Percentiles rank a stretch among this genome's conserved stretches.
phyloP scores from a whole-genome alignment of 805 yeast genomes.

The Teunomyces barrocoloradensis region DNA sequence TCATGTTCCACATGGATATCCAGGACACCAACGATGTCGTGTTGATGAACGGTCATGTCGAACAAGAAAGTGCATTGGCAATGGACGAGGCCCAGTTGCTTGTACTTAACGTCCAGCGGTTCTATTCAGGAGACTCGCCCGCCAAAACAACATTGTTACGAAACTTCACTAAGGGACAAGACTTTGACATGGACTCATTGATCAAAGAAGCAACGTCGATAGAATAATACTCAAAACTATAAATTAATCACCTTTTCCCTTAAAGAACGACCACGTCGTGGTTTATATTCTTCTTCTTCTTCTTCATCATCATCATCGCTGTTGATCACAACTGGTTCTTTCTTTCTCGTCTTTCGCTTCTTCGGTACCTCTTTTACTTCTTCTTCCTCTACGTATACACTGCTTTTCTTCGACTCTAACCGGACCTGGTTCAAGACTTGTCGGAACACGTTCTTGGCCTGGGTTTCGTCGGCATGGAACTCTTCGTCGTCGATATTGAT shows the following conservation, averaged over 20 bases:
- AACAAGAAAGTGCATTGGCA: constrained; percentile 63
- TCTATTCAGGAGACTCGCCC: constrained; percentile 66
- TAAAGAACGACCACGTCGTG: background rate
- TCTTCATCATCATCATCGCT: constrained; percentile 1
- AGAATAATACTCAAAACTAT: constrained; percentile 36
- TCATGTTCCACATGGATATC: constrained; percentile 83
- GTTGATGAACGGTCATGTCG: constrained; percentile 84
- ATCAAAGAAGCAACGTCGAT: constrained; percentile 72
- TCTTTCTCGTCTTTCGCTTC: constrained; percentile 3
- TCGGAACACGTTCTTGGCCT: constrained; percentile 37
- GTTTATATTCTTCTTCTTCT: background rate
- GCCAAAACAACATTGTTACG: constrained; percentile 57
- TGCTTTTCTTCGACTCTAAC: background rate
- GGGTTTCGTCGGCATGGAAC: constrained; percentile 26
- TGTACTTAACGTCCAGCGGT: constrained; percentile 72
- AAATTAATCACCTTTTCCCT: constrained; percentile 4
- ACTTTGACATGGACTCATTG: constrained; percentile 66
- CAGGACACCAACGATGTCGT: constrained; percentile 57
- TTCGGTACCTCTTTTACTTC: constrained; percentile 1
- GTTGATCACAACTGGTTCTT: constrained; percentile 1
- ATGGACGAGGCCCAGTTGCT: constrained; percentile 76
- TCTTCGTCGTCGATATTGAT: constrained; percentile 43
- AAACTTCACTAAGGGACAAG: constrained; percentile 67
- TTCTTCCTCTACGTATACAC: background rate
- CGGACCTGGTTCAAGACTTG: constrained; percentile 43